These are phyloP conservation scores for Aspergillus incahuasiensis DNA, from an alignment of 495 filamentous ascomycete species.

Conservation along the genomic window DNA sequence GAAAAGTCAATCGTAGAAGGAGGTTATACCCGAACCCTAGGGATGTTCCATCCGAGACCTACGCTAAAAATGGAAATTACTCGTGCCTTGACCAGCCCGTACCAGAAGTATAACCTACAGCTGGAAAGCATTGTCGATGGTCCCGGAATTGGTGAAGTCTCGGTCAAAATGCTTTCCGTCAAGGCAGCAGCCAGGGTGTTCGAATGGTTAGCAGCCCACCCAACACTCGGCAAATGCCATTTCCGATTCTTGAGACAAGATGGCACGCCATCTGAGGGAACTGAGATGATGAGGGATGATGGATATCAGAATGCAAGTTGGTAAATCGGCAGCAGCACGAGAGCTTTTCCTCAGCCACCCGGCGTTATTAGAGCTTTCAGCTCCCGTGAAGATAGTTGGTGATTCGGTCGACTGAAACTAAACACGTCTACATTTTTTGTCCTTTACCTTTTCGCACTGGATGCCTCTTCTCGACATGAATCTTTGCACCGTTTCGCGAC, in stretches of 20 bases:
- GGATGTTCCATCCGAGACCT: slow-evolving; percentile 4
- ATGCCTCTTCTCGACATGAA: too few species aligned
- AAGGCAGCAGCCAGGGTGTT: slow-evolving; percentile 21
- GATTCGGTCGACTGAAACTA: too few species aligned
- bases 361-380: slow-evolving; percentile 81
- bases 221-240: slow-evolving; percentile 12
- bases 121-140: slow-evolving; percentile 25
- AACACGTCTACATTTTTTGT: too few species aligned
- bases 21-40: slow-evolving; percentile 30
- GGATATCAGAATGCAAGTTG: neutral
- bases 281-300: neutral
- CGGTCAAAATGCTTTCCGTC: slow-evolving; percentile 30
- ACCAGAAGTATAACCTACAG: neutral
- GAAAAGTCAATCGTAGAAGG: slow-evolving; percentile 15
- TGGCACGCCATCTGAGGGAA: neutral
- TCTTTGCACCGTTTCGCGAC: neutral
- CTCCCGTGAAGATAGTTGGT: slow-evolving; percentile 98
- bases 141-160: slow-evolving; percentile 6
- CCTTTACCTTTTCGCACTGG: too few species aligned
- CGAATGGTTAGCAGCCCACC: slow-evolving; percentile 10
- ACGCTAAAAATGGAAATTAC: slow-evolving; percentile 9
- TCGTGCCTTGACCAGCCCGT: slow-evolving; percentile 10
- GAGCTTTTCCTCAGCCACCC: slow-evolving; percentile 91
- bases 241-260: slow-evolving; percentile 18
- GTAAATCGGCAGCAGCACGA: slow-evolving; percentile 61